Percentiles rank a stretch among this genome's conserved stretches.
phyloP scores from a whole-genome alignment of 1,139 yeast genomes.

The Protomyces arabidopsidicola region DNA sequence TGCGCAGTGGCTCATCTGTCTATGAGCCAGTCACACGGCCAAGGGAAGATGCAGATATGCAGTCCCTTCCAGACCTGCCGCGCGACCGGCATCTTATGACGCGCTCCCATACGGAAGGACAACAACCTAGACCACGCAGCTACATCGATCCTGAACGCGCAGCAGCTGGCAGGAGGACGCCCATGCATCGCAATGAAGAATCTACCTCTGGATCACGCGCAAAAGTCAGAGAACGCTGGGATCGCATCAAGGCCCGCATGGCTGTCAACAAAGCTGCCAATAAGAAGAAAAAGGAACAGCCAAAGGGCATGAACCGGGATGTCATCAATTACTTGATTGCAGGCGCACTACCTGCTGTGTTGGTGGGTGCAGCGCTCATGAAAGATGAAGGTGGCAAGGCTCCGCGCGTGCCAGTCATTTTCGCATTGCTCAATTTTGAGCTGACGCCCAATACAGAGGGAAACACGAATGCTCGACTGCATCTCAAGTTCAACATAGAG shows the following conservation, averaged over 20 bases:
- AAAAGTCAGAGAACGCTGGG: constrained; percentile 15
- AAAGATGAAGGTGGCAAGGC: constrained; percentile 20
- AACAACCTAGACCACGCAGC: not conserved
- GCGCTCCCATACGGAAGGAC: not conserved
- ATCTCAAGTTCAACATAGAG: constrained; percentile 49
- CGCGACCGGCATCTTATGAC: not conserved
- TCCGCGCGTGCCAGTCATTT: constrained; percentile 72
- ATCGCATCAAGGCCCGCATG: constrained; percentile 12
- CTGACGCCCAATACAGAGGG: constrained; percentile 52
- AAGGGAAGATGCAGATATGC: not conserved
- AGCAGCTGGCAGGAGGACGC: not conserved
- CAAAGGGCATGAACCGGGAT: constrained; percentile 15
- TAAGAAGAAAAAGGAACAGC: constrained; percentile 1
- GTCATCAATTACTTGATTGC: constrained; percentile 12
- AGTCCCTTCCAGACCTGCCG: not conserved
- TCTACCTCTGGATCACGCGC: not conserved
- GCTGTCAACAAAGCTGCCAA: constrained; percentile 3
- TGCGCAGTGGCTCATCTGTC: not conserved
- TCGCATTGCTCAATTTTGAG: constrained; percentile 65
- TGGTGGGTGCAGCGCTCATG: constrained; percentile 18
- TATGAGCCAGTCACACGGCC: not conserved
- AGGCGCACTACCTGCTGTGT: constrained; percentile 9
- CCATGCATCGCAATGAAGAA: not conserved
- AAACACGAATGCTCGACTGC: constrained; percentile 48
- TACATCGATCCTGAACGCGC: not conserved